phyloP scores from a whole-genome alignment of 768 basidiomycete species.

The Suillus placidus region DNA sequence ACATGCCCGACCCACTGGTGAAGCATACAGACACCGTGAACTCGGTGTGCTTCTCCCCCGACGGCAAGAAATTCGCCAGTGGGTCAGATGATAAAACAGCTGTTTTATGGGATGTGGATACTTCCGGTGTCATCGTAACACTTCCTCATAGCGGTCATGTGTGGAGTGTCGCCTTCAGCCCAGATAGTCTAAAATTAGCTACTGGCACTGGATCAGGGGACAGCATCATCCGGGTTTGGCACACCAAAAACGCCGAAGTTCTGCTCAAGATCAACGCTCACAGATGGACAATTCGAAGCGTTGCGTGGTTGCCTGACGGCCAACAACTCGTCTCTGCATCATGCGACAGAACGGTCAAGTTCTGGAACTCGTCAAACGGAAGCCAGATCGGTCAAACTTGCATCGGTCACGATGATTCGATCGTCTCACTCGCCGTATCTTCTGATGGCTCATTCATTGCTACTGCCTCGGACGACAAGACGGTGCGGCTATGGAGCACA shows the following conservation, averaged over 20 bases:
- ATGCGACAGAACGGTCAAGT: conserved; percentile 33
- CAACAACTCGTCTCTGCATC: conserved; percentile 30
- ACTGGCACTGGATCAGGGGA: conserved; percentile 22
- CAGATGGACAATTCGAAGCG: conserved; percentile 31
- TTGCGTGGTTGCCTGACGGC: conserved; percentile 34
- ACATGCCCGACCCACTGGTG: neutral
- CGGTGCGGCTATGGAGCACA: conserved; percentile 35
- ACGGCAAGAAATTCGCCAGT: conserved; percentile 10
- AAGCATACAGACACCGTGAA: conserved; percentile 6
- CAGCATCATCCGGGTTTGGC: conserved; percentile 24
- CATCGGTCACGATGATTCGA: conserved; percentile 29
- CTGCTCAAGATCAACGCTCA: conserved; percentile 25
- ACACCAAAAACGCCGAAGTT: conserved; percentile 14
- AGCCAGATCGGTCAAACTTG: conserved; percentile 33
- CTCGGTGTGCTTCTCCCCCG: conserved; percentile 16
- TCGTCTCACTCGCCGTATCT: conserved; percentile 36
- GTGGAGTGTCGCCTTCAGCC: conserved; percentile 23
- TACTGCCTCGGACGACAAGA: conserved; percentile 31
- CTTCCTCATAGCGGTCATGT: conserved; percentile 19
- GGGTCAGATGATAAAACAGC: conserved; percentile 14
- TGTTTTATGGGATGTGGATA: neutral
- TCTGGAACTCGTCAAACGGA: conserved; percentile 33
- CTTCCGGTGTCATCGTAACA: neutral
- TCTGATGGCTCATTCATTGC: conserved; percentile 32
- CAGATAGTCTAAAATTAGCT: conserved; percentile 20